Base-by-base conservation (phyloP, 2,329 filamentous ascomycete species). In the Alternaria postmessia region DNA sequence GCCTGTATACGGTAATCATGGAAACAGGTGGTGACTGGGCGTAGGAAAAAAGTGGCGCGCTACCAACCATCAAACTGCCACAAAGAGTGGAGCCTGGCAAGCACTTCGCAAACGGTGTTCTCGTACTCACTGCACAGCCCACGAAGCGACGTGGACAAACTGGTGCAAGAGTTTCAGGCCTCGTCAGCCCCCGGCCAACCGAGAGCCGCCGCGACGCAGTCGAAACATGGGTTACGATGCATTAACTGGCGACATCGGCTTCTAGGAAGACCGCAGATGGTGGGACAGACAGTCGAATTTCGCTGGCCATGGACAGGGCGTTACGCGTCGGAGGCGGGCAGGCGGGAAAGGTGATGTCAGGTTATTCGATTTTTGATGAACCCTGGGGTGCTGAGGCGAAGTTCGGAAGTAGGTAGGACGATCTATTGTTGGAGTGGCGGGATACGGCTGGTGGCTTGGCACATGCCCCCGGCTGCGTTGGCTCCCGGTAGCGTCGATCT, bases 131-230 rank as follows among this genome's bases (percentile, higher is more conserved):
- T 62, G 63, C 63, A 66, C 61, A 64, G 63, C 63, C 63, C 48
- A 36, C 54, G 69, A 62, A 70, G 62, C 67, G 66, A 63, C 59
- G 60, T 20, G 22, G 41, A 44, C 26, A 38, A 47, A 47, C 60
- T 66, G 48, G 53, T 49, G 44, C 52, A 47, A 51, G 61, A 57
- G 73, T 76, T 74, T 76, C 72, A 76, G 69, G 69, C 68, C 69
- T 76, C 72, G 74, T 76, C 72, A 76, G 69, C 73, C 54, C 46
- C 57, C 34, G 38, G 56, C 56, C 56, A 63, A 49, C 64, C 66
- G 67, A 63, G 51, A 43, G 56, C 39, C 34, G 62, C 62, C 68
- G 67, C 66, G 59, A 72, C 71, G 65, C 61, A 54, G 57, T 53
- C 71, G 73, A 76, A 71, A 73, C 73, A 62, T 59, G 55, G 56